These are phyloP conservation scores for Neurospora sp. DNA, from an alignment of 2,329 filamentous ascomycete species.

Conservation along the genomic window DNA sequence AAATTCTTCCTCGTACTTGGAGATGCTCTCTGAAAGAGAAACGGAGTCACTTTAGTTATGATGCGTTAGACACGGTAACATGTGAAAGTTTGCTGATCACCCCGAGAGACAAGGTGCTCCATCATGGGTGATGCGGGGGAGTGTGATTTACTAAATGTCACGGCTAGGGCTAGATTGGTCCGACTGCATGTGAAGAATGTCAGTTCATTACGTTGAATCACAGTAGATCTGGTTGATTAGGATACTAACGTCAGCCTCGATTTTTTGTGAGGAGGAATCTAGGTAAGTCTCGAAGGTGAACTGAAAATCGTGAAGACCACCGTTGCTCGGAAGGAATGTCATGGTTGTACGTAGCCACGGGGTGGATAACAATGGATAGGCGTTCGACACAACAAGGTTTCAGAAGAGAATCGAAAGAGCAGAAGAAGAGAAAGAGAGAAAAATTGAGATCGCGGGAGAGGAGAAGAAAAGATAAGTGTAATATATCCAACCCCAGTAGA, in stretches of 20 bases:
- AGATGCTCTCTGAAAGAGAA: conserved; percentile 24
- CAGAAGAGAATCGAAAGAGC: not conserved
- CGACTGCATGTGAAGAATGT: not conserved
- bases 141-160: conserved; percentile 10
- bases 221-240: not conserved
- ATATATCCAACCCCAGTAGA: not conserved
- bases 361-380: not conserved
- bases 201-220: not conserved
- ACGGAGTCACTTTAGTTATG: conserved; percentile 14
- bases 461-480: not conserved
- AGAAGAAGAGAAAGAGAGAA: not conserved
- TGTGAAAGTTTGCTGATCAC: not conserved
- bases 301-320: conserved; percentile 11
- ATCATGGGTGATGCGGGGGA: not conserved
- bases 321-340: conserved; percentile 3
- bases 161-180: not conserved
- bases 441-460: too few species aligned
- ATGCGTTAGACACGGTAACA: not conserved
- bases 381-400: not conserved
- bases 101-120: not conserved
- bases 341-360: not conserved
- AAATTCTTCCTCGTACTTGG: conserved; percentile 19
- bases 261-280: conserved; percentile 10
- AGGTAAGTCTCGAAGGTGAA: conserved; percentile 21
- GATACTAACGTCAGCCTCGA: conserved; percentile 19